Conservation (phyloP, 2,329 filamentous ascomycete species). For the Beauveria rudraprayagi region DNA sequence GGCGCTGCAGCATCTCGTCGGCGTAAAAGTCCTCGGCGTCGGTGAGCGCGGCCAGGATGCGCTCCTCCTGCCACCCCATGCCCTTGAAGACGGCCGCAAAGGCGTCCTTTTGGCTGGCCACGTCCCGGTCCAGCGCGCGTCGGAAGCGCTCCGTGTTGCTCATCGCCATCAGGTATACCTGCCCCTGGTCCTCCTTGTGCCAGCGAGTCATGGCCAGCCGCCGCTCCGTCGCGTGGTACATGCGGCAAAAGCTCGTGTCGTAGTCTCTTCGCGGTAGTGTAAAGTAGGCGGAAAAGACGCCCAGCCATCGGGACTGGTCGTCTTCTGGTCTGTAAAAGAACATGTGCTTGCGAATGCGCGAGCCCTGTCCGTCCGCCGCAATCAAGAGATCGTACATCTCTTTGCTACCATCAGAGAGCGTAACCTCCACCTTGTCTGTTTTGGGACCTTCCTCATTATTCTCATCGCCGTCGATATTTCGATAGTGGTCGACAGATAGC, state of each 20-base stretch:
- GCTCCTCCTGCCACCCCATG: slow-evolving; percentile 10
- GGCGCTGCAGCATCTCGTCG: slow-evolving; percentile 8
- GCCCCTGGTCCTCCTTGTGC: not conserved
- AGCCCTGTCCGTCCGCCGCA: slow-evolving; percentile 42
- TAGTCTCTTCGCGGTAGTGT: slow-evolving; percentile 6
- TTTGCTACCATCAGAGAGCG: slow-evolving; percentile 35
- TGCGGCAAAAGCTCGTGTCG: slow-evolving; percentile 8
- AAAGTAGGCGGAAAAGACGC: slow-evolving; percentile 7
- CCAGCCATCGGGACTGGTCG: slow-evolving; percentile 4
- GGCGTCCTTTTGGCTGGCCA: slow-evolving; percentile 3
- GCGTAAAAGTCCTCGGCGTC: slow-evolving; percentile 10
- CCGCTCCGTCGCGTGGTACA: slow-evolving; percentile 7
- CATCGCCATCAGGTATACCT: slow-evolving; percentile 10
- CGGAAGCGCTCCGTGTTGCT: slow-evolving; percentile 5
- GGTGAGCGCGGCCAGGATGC: slow-evolving; percentile 1
- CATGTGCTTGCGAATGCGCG: slow-evolving; percentile 14
- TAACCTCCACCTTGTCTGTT: slow-evolving; percentile 9
- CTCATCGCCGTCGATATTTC: slow-evolving; percentile 16
- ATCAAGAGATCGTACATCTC: slow-evolving; percentile 43
- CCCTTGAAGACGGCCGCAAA: slow-evolving; percentile 2
- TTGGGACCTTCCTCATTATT: slow-evolving; percentile 23
- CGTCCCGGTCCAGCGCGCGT: slow-evolving; percentile 2
- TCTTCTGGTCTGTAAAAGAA: slow-evolving; percentile 5
- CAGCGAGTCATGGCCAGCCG: slow-evolving; percentile 10
- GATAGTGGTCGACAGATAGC: slow-evolving; percentile 21